Base-by-base conservation (phyloP, 2,329 filamentous ascomycete genomes). In the Xylariaceae sp. region DNA sequence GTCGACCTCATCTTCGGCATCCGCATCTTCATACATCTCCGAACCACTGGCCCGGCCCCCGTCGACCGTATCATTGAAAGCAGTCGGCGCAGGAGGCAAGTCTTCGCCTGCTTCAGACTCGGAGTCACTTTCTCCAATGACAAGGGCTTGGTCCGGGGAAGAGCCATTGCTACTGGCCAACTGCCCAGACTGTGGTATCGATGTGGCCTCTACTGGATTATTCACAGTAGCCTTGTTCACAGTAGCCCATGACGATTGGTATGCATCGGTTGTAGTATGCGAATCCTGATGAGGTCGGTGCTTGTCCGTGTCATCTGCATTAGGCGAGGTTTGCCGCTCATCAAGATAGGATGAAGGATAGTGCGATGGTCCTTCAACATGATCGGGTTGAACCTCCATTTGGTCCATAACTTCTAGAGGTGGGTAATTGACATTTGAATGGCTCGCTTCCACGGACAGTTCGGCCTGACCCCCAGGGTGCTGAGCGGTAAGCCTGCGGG, bases 91-190 rank as follows among this genome's bases (percentile, higher is more conserved):
- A 15, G 50, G 45, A 26, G 11, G 22, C 11, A 11, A 26, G 6
- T 26, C 22, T 26, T 26, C 22, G 22, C 22, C 22, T 11, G 11
- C 35, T 33, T 51, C 57, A 13, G 46, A 52, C 6, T 58, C 57
- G 1, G 53, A 55, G 18, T 59, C 57, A 39, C 53, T 54, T 46
- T 62, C 56, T 15, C 60, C 53, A 37, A 61, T 57, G 30, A 61
- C 51, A 15, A 63, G 38, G 16, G 57, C 51, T 31, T 51, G 51
- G 28, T 60, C 52, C 13, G 56, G 44, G 22, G 56, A 53, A 17
- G 43, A 28, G 16, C 53, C 54, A 43, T 55, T 45, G 19, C 30
- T 39, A 22, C 36, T 51, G 16, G 41, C 44, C 15, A 50, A 33
- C 19, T 48, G 51, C 34, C 47, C 44, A 9, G 42, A 45, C 19